Evolutionary conservation across 2,329 filamentous ascomycete species (phyloP), one percentile per base, ranked within the genome.

Genomic region (Colletotrichum sp.): DNA sequence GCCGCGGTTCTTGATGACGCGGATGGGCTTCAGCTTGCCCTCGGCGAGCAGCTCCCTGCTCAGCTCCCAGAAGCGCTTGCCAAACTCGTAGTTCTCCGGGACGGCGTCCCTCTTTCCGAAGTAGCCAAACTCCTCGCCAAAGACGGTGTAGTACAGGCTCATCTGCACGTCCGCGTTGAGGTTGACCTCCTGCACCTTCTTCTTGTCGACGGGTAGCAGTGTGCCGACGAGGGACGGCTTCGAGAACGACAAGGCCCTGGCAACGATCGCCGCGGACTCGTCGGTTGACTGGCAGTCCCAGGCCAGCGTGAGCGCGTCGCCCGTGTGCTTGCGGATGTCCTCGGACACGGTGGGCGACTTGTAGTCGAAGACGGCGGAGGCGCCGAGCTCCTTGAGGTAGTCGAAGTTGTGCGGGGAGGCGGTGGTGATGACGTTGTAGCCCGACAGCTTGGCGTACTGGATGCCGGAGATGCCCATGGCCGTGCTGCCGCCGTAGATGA

Each of bases 381-480:
- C 83, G 69, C 83, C 82, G 13, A 83, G 71, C 6, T 78, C 77
- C 63, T 80, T 80, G 27, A 86, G 77, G 30, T 83, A 82, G 25
- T 82, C 84, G 72, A 83, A 83, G 78, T 86, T 84, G 71, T 74
- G 77, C 19, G 84, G 82, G 68, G 82, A 83, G 12, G 80, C 66
- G 11, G 82, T 84, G 32, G 83, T 72, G 63, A 82, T 72, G 22
- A 85, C 80, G 7, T 69, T 78, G 6, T 82, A 79, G 5, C 84
- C 84, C 4, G 84, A 85, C n/a, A 80, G 77, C 77, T 83, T 84
- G 36, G 83, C 83, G 77, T 79, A 84, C 72, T 85, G 83, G 72
- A 86, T 83, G 8, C 81, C 83, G 78, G 88, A 88, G 78, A 90
- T 88, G 84, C 86, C 87, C n/a, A 89, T 90, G 27, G 89, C 89